phyloP scores from a whole-genome alignment of 2,329 filamentous ascomycete species.

The Boeremia lycopersici region DNA sequence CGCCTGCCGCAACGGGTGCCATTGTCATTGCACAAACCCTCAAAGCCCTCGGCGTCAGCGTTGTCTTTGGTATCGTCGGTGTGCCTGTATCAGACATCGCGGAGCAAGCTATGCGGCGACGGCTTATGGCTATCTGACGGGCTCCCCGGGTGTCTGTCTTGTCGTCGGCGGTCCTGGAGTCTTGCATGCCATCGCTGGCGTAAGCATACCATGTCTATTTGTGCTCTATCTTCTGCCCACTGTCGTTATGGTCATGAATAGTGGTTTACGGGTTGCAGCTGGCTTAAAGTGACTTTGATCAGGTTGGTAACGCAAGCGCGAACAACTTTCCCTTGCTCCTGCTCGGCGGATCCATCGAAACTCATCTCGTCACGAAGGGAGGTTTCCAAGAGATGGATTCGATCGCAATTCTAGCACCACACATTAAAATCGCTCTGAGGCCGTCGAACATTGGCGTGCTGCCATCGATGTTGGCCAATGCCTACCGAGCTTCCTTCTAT shows the following conservation, averaged over 20 bases:
- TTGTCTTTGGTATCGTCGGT: slow-evolving; percentile 62
- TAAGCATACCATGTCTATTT: slow-evolving; percentile 27
- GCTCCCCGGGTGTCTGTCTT: slow-evolving; percentile 61
- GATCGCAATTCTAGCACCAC: slow-evolving; percentile 58
- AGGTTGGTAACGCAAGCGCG: slow-evolving; percentile 54
- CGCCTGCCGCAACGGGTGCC: slow-evolving; percentile 9
- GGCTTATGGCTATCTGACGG: slow-evolving; percentile 64
- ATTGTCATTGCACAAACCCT: slow-evolving; percentile 54
- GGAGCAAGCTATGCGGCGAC: slow-evolving; percentile 64
- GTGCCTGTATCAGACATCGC: slow-evolving; percentile 63
- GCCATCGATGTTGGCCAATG: slow-evolving; percentile 55
- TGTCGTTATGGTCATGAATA: not conserved
- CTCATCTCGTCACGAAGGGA: slow-evolving; percentile 58
- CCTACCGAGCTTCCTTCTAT: slow-evolving; percentile 61
- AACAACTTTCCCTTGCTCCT: slow-evolving; percentile 63
- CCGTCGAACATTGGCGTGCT: slow-evolving; percentile 54
- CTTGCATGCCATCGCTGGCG: slow-evolving; percentile 63
- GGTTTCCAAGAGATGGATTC: slow-evolving; percentile 65
- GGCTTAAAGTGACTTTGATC: not conserved
- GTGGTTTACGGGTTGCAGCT: not conserved
- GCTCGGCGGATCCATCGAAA: slow-evolving; percentile 61
- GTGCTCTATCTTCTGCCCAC: too few species aligned
- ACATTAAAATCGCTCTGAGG: slow-evolving; percentile 53
- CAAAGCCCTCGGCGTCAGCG: slow-evolving; percentile 55
- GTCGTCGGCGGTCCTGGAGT: slow-evolving; percentile 66